Base-by-base conservation (phyloP, 257 asterid species). In the Craterostigma plantagineum region DNA sequence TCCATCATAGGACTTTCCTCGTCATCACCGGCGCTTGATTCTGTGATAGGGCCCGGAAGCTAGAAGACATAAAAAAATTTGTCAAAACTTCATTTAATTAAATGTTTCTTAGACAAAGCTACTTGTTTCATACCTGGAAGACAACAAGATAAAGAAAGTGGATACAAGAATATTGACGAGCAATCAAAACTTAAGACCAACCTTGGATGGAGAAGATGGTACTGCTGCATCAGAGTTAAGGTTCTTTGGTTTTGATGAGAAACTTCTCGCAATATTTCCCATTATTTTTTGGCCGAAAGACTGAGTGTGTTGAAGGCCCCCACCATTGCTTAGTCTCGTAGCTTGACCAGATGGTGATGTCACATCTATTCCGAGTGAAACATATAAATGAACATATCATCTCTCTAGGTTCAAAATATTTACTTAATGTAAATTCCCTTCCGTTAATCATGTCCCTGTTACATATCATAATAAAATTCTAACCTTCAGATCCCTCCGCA, bases 211-310 rank as follows among this genome's bases (percentile, higher is more conserved):
- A 64, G 96, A 76, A 53, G 87, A 62, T 54, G 84, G 77, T 38
- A 56, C 61, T 27, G 60, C 48, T 51, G 48, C 57, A 55, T 79
- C 90, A 33, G 84, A 56, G 56, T 71, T 55, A 10, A 10, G 76
- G 55, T 15, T 52, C 64, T 73, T 90, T 0, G 87, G 62, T 60
- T 73, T 90, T 43, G 94, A 67, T 49, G 94, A 63, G 70, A 77
- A 90, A 64, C 81, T 83, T 73, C 94, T 79, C 52, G 57, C 39
- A 56, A 90, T 63, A 69, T 79, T 81, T 47, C 84, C 94, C 95
- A 90, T 90, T 56, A 90, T 56, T 49, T 73, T 90, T 64, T 90
- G 99, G 44, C 99, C 99, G 33, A 90, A 48, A 51, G 99, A 79
- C 66, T 83, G 99, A 75, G 42, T 79, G 50, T 85, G 91, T 57